Evolutionary conservation across 1,139 yeast genomes (phyloP).

Genomic region (Debaryomyces subglobosus): DNA sequence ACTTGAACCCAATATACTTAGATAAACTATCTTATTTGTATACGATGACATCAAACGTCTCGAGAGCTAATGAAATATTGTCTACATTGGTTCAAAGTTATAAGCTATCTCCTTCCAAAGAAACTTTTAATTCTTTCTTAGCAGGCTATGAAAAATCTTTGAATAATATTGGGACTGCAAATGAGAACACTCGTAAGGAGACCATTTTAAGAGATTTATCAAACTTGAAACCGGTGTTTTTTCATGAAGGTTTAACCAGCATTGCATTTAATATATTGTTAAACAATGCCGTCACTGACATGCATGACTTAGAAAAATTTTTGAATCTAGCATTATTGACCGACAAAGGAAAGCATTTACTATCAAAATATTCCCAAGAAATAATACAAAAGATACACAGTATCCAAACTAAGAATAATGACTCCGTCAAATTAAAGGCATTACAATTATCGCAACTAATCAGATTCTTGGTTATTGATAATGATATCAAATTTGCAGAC

Average conservation of each 20-base stretch:
- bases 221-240: slow-evolving; percentile 35
- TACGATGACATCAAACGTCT: slow-evolving; percentile 22
- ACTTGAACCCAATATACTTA: slow-evolving; percentile 24
- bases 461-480: slow-evolving; percentile 16
- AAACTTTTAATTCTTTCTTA: slow-evolving; percentile 28
- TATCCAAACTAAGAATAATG: slow-evolving; percentile 15
- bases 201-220: slow-evolving; percentile 26
- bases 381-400: slow-evolving; percentile 20
- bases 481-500: slow-evolving; percentile 14
- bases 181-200: slow-evolving; percentile 11
- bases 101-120: slow-evolving; percentile 27
- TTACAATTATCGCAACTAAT: slow-evolving; percentile 25
- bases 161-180: background rate
- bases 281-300: slow-evolving; percentile 22
- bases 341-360: slow-evolving; percentile 14
- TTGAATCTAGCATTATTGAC: slow-evolving; percentile 22
- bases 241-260: slow-evolving; percentile 25
- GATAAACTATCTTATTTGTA: slow-evolving; percentile 32
- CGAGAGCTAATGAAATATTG: slow-evolving; percentile 24
- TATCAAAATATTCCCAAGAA: slow-evolving; percentile 16
- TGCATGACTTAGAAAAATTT: slow-evolving; percentile 37
- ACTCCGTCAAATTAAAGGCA: slow-evolving; percentile 7
- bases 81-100: slow-evolving; percentile 20
- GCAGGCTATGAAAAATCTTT: slow-evolving; percentile 14
- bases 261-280: slow-evolving; percentile 27